Percentiles rank a stretch among this genome's conserved stretches.
Evolutionary conservation across 106 monocot genomes (phyloP).

Genomic region (Dendrobium nobile): DNA sequence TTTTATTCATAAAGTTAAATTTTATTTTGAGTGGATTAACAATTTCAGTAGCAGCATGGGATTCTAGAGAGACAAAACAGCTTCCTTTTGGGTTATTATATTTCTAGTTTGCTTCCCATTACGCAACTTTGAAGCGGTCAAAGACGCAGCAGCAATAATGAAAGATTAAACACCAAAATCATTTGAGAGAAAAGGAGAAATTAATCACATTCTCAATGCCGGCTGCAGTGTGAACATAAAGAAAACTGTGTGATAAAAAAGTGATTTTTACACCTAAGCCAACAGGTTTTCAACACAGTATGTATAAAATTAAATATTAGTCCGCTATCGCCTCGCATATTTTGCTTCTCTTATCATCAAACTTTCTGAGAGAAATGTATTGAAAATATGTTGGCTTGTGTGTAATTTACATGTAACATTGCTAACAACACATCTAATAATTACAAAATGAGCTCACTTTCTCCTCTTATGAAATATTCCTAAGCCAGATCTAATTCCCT

Average conservation of each 20-base stretch:
- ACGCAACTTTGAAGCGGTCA: no score
- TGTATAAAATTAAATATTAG: background rate
- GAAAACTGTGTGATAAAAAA: background rate
- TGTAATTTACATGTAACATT: background rate
- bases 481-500: no score
- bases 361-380: background rate
- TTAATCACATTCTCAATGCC: background rate
- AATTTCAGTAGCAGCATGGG: no score
- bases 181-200: background rate
- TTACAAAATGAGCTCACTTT: background rate
- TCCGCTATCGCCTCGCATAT: no score
- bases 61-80: no score
- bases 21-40: no score
- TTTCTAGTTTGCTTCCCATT: no score
- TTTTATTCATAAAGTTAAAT: no score
- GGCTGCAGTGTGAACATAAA: background rate
- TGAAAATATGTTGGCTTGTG: constrained; percentile 2
- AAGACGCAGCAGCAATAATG: background rate
- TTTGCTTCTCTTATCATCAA: no score
- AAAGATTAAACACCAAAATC: background rate
- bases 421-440: no score
- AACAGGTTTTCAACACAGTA: background rate
- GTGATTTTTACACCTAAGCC: background rate
- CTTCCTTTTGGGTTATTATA: no score
- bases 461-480: no score